Evolutionary conservation across 2,329 filamentous ascomycete genomes (phyloP).

Genomic region (Pseudophaeomoniella oleicola): DNA sequence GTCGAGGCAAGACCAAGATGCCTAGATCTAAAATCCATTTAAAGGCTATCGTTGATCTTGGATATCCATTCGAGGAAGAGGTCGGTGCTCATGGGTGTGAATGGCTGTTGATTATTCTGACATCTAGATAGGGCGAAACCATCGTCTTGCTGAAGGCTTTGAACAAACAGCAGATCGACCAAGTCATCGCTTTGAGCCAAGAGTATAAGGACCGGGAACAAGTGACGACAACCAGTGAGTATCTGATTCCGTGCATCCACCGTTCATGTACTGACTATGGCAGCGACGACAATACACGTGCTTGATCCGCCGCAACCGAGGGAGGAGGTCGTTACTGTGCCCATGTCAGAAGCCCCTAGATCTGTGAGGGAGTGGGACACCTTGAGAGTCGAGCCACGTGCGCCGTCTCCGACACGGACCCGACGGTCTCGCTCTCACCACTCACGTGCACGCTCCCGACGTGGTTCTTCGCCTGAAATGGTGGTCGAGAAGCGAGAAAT

Average conservation of each 20-base stretch:
- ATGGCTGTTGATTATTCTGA: constrained; percentile 15
- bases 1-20: constrained; percentile 81
- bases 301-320: constrained; percentile 14
- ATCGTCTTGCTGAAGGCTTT: constrained; percentile 73
- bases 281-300: constrained; percentile 13
- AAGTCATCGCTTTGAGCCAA: constrained; percentile 70
- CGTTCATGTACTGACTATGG: constrained; percentile 4
- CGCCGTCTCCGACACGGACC: constrained; percentile 8
- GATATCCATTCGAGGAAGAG: constrained; percentile 79
- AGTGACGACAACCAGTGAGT: constrained; percentile 16
- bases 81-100: constrained; percentile 30
- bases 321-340: constrained; percentile 8
- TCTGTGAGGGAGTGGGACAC: constrained; percentile 18
- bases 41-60: constrained; percentile 66
- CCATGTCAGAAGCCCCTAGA: constrained; percentile 14
- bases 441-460: constrained; percentile 7
- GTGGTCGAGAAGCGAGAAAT: constrained; percentile 11
- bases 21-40: constrained; percentile 67
- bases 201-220: constrained; percentile 39
- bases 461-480: constrained; percentile 9
- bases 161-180: constrained; percentile 81
- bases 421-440: constrained; percentile 6
- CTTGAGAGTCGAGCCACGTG: constrained; percentile 8
- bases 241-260: neutral
- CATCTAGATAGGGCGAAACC: constrained; percentile 49